Conservation (phyloP, 345 rosid species). For the Dimocarpus longan region DNA sequence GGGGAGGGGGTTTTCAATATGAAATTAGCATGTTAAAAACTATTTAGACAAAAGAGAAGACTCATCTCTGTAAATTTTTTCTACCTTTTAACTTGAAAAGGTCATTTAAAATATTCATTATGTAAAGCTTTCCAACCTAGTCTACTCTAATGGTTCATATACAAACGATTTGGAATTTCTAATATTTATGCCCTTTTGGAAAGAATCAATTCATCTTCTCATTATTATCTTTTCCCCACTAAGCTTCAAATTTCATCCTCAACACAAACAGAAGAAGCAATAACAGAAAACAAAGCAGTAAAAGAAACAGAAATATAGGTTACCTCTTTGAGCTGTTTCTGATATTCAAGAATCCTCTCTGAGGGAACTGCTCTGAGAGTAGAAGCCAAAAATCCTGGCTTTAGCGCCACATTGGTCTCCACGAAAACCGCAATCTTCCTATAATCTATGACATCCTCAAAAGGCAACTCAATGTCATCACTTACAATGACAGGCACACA, state of each 20-base stretch:
- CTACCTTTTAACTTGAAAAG: background rate
- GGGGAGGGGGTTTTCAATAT: background rate
- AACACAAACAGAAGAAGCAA: background rate
- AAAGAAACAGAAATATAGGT: background rate
- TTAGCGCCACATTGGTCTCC: slow-evolving; percentile 58
- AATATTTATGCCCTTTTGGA: background rate
- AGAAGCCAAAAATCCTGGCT: slow-evolving; percentile 67
- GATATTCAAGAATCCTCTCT: slow-evolving; percentile 70
- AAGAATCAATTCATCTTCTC: background rate
- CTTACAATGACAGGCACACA: slow-evolving; percentile 93
- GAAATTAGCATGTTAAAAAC: background rate
- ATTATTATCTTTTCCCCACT: background rate
- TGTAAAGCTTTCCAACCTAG: background rate
- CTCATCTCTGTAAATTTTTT: background rate
- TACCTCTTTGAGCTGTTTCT: slow-evolving; percentile 73
- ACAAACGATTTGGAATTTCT: background rate
- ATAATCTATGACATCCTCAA: slow-evolving; percentile 91
- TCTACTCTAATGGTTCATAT: background rate
- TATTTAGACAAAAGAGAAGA: background rate
- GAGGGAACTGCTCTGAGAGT: slow-evolving; percentile 58
- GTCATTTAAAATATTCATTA: background rate
- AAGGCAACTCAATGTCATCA: slow-evolving; percentile 90
- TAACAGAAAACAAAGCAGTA: background rate
- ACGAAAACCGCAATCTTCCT: slow-evolving; percentile 81
- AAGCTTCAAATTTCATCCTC: background rate